A percentile compares a stretch with the other conserved stretches of the same genome.
phyloP scores from a whole-genome alignment of 2,329 filamentous ascomycete species.

The Sarocladium oryzae region DNA sequence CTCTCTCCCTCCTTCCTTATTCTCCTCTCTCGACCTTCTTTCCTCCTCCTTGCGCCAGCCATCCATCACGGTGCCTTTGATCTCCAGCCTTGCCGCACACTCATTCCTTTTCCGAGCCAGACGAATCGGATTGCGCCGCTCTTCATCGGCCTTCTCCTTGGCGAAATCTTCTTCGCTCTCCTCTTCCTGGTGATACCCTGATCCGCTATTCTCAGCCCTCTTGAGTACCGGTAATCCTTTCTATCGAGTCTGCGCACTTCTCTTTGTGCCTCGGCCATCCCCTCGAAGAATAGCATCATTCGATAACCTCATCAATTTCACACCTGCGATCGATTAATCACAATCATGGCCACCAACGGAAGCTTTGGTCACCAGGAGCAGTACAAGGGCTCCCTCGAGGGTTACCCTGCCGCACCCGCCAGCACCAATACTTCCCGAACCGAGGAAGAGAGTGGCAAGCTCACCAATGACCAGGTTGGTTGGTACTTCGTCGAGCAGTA shows the following conservation, averaged over 20 bases:
- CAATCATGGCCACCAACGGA: constrained; percentile 51
- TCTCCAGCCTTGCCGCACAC: neutral
- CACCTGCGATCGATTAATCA: constrained; percentile 11
- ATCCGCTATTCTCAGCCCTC: neutral
- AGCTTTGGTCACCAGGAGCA: constrained; percentile 40
- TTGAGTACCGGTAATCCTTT: neutral
- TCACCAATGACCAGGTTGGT: constrained; percentile 87
- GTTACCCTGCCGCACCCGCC: constrained; percentile 29
- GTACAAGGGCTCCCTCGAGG: constrained; percentile 31
- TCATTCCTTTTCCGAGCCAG: neutral
- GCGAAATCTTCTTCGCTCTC: neutral
- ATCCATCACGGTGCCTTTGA: neutral
- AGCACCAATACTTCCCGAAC: constrained; percentile 27
- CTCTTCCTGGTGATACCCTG: neutral
- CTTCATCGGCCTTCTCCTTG: neutral
- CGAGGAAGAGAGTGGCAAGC: constrained; percentile 35
- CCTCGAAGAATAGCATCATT: neutral
- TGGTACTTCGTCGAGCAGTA: constrained; percentile 99
- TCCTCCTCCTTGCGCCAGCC: neutral
- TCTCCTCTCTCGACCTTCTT: neutral
- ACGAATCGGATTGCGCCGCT: neutral
- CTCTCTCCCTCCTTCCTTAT: neutral
- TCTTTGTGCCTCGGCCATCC: constrained; percentile 6
- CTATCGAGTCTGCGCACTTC: neutral
- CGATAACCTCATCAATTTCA: constrained; percentile 1